Evolutionary conservation across 164 flowering plant genomes (phyloP).

Genomic region (Macadamia tetraphylla): DNA sequence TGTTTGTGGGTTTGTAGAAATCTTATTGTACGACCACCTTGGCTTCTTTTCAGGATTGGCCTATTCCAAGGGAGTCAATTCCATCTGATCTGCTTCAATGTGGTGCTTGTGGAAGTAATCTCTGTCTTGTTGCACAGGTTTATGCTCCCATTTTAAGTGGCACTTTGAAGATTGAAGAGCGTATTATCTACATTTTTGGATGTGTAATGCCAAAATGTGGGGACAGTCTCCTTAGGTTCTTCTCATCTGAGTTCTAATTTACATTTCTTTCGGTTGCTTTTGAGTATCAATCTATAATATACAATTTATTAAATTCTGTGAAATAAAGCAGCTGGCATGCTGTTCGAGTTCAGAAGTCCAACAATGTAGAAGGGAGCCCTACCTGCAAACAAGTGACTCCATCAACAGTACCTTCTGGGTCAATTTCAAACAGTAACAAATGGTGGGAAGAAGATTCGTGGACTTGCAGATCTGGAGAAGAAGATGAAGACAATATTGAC

Average conservation of each 20-base stretch:
- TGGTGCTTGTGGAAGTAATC: conserved; percentile 41
- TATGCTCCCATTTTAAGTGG: conserved; percentile 63
- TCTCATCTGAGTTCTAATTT: not conserved
- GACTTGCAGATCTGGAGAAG: conserved; percentile 15
- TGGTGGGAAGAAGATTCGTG: conserved; percentile 28
- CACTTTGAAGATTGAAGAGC: conserved; percentile 51
- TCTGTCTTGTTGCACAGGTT: conserved; percentile 81
- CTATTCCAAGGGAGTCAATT: conserved; percentile 25
- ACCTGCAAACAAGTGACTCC: conserved; percentile 14
- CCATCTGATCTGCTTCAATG: conserved; percentile 46
- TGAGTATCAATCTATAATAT: no score
- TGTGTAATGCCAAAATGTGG: conserved; percentile 59
- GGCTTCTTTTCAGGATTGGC: conserved; percentile 61
- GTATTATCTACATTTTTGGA: conserved; percentile 61
- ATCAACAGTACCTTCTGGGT: conserved; percentile 16
- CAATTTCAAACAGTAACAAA: conserved; percentile 19
- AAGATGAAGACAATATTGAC: conserved; percentile 45
- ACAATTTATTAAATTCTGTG: not conserved
- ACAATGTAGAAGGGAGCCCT: conserved; percentile 15
- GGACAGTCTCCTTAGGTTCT: conserved; percentile 43
- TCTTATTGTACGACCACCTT: not conserved
- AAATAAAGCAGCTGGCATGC: conserved; percentile 66
- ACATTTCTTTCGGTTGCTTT: not conserved
- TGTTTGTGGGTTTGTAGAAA: not conserved
- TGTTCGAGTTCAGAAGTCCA: conserved; percentile 60